These are phyloP conservation scores for Pelargonium fulgidum DNA, from an alignment of 441 rosid species.

Conservation along the genomic window DNA sequence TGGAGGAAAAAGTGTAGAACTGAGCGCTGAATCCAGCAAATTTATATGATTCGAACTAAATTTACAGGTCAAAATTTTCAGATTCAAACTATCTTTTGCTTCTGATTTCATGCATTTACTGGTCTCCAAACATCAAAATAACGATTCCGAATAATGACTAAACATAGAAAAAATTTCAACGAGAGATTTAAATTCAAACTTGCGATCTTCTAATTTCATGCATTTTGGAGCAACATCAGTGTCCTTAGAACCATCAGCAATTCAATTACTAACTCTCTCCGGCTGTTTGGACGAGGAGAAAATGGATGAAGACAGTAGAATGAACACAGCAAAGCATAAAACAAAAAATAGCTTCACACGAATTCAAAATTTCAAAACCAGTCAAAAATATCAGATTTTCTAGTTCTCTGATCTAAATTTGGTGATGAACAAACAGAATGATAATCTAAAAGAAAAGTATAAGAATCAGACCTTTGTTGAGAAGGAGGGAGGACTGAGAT, in stretches of 20 bases:
- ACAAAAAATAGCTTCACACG: too few species aligned
- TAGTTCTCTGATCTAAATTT: neutral
- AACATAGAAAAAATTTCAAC: neutral
- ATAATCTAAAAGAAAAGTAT: neutral
- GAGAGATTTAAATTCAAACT: neutral
- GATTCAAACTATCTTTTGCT: neutral
- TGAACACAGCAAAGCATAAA: too few species aligned
- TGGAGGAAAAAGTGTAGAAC: slow-evolving; percentile 8
- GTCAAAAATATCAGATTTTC: neutral
- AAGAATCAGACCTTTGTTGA: slow-evolving; percentile 47
- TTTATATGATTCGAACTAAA: neutral
- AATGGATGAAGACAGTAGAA: neutral
- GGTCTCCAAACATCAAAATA: slow-evolving; percentile 3
- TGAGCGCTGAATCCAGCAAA: slow-evolving; percentile 9
- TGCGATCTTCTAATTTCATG: slow-evolving; percentile 1
- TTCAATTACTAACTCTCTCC: neutral
- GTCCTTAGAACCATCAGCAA: neutral
- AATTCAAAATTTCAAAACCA: too few species aligned
- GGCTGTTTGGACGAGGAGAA: neutral
- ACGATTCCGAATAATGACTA: neutral
- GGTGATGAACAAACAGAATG: slow-evolving; percentile 15
- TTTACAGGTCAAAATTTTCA: neutral
- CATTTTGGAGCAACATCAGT: neutral
- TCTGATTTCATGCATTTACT: too few species aligned
- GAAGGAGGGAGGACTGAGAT: slow-evolving; percentile 76